These are phyloP conservation scores for Lichenothelia convexa DNA, from an alignment of 495 filamentous ascomycete species.

Conservation along the genomic window DNA sequence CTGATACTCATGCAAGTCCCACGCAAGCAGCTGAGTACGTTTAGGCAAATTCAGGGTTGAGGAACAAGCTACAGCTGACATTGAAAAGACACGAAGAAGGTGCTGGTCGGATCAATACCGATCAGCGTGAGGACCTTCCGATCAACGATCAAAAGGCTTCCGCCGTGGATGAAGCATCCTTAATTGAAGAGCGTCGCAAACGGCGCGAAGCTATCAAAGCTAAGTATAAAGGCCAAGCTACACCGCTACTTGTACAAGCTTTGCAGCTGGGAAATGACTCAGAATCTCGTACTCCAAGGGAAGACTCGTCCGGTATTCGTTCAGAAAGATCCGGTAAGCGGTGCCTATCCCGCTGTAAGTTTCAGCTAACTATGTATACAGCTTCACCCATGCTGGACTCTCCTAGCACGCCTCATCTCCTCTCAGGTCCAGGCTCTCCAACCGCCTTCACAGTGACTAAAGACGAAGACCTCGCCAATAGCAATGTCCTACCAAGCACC, in stretches of 20 bases:
- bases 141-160: not conserved
- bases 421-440: slow-evolving; percentile 30
- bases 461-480: slow-evolving; percentile 48
- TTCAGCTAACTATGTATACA: not conserved
- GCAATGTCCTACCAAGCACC: slow-evolving; percentile 10
- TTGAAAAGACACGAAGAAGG: not conserved
- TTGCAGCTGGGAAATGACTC: slow-evolving; percentile 43
- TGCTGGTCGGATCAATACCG: not conserved
- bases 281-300: slow-evolving; percentile 34
- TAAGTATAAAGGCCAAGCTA: slow-evolving; percentile 55
- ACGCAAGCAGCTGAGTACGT: no score
- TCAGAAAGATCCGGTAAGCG: slow-evolving; percentile 6
- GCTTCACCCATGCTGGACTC: slow-evolving; percentile 17
- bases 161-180: slow-evolving; percentile 49
- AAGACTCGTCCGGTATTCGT: slow-evolving; percentile 19
- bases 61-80: no score
- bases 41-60: no score
- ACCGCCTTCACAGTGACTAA: slow-evolving; percentile 36
- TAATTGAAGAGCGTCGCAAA: slow-evolving; percentile 73
- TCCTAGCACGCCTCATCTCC: slow-evolving; percentile 29
- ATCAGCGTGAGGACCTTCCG: not conserved
- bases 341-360: no score
- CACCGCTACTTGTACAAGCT: slow-evolving; percentile 60
- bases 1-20: not conserved
- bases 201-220: slow-evolving; percentile 77